Percentiles rank a stretch among this genome's conserved stretches.
phyloP scores from a whole-genome alignment of 1,284 basidiomycete species.

The Cryptococcus floricola region DNA sequence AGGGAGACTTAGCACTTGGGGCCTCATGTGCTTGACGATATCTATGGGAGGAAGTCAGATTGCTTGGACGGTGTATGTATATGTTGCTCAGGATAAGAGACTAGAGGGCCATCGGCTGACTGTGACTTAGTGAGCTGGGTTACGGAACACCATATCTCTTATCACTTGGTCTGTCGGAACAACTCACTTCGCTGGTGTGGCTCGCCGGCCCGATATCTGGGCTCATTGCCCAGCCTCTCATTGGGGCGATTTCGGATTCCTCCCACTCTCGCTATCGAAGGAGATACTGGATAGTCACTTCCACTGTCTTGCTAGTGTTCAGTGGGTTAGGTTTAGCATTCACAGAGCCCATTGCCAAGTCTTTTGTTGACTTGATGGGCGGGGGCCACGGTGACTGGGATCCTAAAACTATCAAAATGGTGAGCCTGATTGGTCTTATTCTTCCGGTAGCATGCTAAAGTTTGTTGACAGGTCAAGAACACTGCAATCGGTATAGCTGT shows the following conservation, averaged over 20 bases:
- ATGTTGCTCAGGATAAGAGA: background rate
- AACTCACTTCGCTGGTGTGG: conserved; percentile 92
- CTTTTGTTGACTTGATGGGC: conserved; percentile 73
- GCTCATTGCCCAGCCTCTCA: conserved; percentile 88
- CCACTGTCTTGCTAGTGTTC: conserved; percentile 64
- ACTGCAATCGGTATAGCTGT: conserved; percentile 80
- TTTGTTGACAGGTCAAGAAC: conserved; percentile 56
- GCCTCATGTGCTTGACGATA: conserved; percentile 53
- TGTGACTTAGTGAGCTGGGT: conserved; percentile 52
- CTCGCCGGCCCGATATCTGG: conserved; percentile 84
- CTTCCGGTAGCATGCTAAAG: background rate
- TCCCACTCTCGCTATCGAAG: conserved; percentile 82
- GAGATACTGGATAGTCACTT: conserved; percentile 81
- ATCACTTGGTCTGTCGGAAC: conserved; percentile 80
- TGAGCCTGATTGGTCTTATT: conserved; percentile 38
- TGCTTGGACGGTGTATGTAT: conserved; percentile 38
- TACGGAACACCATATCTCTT: conserved; percentile 94
- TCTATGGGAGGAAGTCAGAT: conserved; percentile 71
- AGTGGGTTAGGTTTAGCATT: conserved; percentile 66
- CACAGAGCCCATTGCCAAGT: conserved; percentile 67
- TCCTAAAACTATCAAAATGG: conserved; percentile 63
- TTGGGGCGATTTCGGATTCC: conserved; percentile 91
- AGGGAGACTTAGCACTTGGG: conserved; percentile 37
- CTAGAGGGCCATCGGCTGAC: conserved; percentile 1
- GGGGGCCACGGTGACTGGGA: conserved; percentile 87